phyloP scores from a whole-genome alignment of 352 stramenopile genomes.

The Halophytophthora batemanensis region DNA sequence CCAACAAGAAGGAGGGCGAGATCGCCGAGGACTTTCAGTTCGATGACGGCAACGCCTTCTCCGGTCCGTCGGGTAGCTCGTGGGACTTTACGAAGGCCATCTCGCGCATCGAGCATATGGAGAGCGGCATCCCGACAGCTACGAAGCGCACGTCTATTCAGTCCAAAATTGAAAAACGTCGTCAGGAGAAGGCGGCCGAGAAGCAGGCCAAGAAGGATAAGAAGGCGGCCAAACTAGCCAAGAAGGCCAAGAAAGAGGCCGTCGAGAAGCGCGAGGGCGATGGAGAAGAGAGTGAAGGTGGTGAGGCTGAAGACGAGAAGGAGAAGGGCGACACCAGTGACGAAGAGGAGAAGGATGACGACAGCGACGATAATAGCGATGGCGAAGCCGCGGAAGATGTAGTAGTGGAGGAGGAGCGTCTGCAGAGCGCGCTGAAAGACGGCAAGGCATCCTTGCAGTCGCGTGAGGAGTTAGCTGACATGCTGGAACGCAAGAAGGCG shows the following conservation, averaged over 20 bases:
- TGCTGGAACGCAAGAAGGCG: constrained; percentile 77
- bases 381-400: constrained; percentile 54
- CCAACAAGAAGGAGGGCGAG: constrained; percentile 44
- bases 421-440: constrained; percentile 64
- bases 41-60: constrained; percentile 58
- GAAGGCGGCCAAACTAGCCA: constrained; percentile 38
- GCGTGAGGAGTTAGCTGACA: constrained; percentile 64
- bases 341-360: constrained; percentile 26
- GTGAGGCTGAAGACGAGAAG: constrained; percentile 32
- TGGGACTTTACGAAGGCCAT: constrained; percentile 89
- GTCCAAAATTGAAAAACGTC: constrained; percentile 81
- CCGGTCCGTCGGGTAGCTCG: constrained; percentile 53
- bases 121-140: constrained; percentile 44
- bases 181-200: constrained; percentile 64
- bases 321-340: constrained; percentile 7
- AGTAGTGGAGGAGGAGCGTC: constrained; percentile 72
- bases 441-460: constrained; percentile 47
- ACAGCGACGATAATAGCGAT: constrained; percentile 38
- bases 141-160: constrained; percentile 84
- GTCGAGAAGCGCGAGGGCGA: constrained; percentile 18
- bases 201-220: constrained; percentile 59
- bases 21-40: constrained; percentile 88
- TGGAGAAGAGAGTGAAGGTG: constrained; percentile 21
- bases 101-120: constrained; percentile 79
- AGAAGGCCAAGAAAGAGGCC: constrained; percentile 29